These are phyloP conservation scores for Lagerstroemia speciosa DNA, from an alignment of 345 rosid species.

Conservation along the genomic window DNA sequence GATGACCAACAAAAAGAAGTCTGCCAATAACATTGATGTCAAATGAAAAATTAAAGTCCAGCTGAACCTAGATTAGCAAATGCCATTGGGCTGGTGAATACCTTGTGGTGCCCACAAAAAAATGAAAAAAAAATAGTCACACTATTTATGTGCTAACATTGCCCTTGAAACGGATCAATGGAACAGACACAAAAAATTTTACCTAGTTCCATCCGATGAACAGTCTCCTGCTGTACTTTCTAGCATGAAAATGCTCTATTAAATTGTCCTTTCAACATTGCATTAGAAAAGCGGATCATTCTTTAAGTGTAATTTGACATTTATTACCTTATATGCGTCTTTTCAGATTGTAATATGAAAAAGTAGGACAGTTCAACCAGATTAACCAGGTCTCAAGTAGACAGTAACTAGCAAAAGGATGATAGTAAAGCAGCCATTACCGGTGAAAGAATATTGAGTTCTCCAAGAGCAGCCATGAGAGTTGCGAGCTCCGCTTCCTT, in stretches of 20 bases:
- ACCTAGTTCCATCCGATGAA: background rate
- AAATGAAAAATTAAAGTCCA: background rate
- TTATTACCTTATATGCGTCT: background rate
- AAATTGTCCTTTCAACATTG: background rate
- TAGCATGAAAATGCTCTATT: background rate
- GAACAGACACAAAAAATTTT: background rate
- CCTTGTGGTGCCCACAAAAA: background rate
- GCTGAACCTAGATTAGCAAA: background rate
- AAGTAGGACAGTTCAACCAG: background rate
- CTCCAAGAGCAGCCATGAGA: constrained; percentile 81
- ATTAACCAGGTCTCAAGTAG: background rate
- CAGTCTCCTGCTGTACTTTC: background rate
- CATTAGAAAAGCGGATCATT: background rate
- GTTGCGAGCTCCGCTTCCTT: constrained; percentile 95
- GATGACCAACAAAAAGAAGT: background rate
- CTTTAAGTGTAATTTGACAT: background rate
- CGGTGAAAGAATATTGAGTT: constrained; percentile 54
- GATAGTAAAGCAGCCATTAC: constrained; percentile 21
- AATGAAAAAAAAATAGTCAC: background rate
- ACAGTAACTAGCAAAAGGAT: background rate
- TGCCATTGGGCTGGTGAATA: background rate
- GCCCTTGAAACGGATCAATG: background rate
- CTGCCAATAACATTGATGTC: background rate
- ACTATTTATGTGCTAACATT: background rate
- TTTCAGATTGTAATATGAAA: background rate